These are phyloP conservation scores for Aspergillus sp. DNA, from an alignment of 2,329 filamentous ascomycete genomes.

Conservation along the genomic window DNA sequence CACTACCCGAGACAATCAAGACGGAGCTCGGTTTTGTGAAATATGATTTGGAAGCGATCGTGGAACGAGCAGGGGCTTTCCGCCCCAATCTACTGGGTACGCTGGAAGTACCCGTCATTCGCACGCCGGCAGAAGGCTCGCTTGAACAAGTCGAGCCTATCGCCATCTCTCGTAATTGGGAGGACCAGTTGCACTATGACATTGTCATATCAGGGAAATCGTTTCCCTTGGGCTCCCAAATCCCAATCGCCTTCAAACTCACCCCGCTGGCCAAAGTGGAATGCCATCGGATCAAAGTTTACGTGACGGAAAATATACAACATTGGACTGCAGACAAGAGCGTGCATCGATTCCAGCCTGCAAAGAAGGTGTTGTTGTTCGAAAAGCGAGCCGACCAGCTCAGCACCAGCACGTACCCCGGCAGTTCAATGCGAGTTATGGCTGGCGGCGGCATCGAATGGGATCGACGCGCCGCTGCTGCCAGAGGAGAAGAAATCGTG, in stretches of 20 bases:
- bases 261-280: conserved; percentile 92
- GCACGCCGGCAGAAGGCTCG: conserved; percentile 84
- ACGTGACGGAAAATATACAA: conserved; percentile 86
- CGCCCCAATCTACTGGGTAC: conserved; percentile 82
- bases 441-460: conserved; percentile 80
- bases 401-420: conserved; percentile 72
- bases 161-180: conserved; percentile 90
- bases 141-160: conserved; percentile 92
- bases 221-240: conserved; percentile 83
- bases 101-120: conserved; percentile 82
- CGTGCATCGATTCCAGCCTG: conserved; percentile 82
- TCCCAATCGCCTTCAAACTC: conserved; percentile 92
- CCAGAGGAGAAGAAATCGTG: conserved; percentile 59
- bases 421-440: conserved; percentile 75
- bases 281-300: conserved; percentile 89
- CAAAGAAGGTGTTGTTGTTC: conserved; percentile 81
- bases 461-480: conserved; percentile 60
- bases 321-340: conserved; percentile 87
- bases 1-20: conserved; percentile 80
- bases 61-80: conserved; percentile 88
- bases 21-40: conserved; percentile 84
- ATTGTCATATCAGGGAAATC: conserved; percentile 96
- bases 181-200: conserved; percentile 93
- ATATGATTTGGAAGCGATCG: conserved; percentile 82
- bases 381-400: conserved; percentile 85